Base-by-base conservation (phyloP, 805 yeast species). In the Starmerella apis region DNA sequence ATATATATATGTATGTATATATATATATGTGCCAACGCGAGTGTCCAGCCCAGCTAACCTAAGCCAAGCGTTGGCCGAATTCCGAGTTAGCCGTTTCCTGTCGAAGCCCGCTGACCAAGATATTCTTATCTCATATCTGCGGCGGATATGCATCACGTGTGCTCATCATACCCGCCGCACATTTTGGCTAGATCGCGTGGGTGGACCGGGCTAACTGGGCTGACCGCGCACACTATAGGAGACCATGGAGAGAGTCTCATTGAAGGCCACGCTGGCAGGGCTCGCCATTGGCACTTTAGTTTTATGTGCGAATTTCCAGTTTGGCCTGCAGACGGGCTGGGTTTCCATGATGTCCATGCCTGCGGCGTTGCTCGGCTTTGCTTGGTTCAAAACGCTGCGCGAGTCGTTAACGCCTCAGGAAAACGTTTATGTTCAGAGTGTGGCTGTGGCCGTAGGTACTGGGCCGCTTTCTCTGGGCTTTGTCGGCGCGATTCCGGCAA, bases 261-360 rank as follows among this genome's bases (percentile, higher is more conserved):
- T 79, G 3, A 68, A 95, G 46, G 81, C 92, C 2, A 78, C 86
- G 0, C 31, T 80, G 0, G 84, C 81, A 0, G 97, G 97, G 0
- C 68, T 90, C 23, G 58, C 70, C 1, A 86, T 90, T n/a, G 98
- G 98, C 0, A 77, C 96, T 0, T 68, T 90, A 24, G 88, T 92
- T 28, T 71, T 92, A 23, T 71, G 87, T 16, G 86, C 96, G 3
- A 90, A 90, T 65, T 92, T 92, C 68, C 97, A 90, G 63, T 90
- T 90, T 64, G 98, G 97, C 1, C 70, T 90, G 19, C 98, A 90
- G 63, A 90, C 96, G 0, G 98, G 98, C 1, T 90, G 98, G 98
- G 96, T 92, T 5, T 86, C 96, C 10, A 90, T 90, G 98, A 92
- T 90, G 98, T 84, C 95, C 20, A 70, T 90, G 48, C 97, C 98